Evolutionary conservation across 371 early-diverging fungal genomes (phyloP).

Genomic region (Smittium mucronatum): DNA sequence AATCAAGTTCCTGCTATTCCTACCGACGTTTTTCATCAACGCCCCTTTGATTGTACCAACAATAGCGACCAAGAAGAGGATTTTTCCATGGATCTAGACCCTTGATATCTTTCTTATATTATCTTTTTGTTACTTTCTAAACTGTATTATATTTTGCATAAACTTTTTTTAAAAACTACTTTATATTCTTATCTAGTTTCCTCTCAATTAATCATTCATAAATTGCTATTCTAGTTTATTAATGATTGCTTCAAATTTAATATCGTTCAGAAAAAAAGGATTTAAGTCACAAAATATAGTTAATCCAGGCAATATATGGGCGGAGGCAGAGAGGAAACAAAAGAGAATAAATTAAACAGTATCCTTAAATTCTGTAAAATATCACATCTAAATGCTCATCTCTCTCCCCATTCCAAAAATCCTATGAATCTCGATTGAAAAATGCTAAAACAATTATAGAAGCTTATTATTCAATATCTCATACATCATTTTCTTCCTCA

Average conservation of each 20-base stretch:
- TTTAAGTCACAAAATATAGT: neutral
- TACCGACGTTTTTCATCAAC: neutral
- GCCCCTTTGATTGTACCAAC: neutral
- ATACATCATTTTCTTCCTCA: slow-evolving; percentile 57
- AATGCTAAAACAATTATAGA: slow-evolving; percentile 6
- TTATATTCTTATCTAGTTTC: no score
- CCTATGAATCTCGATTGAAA: neutral
- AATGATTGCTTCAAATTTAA: no score
- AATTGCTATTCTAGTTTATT: no score
- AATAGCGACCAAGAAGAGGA: neutral
- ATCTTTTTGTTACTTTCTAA: neutral
- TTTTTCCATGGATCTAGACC: neutral
- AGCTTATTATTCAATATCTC: slow-evolving; percentile 48
- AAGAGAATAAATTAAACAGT: neutral
- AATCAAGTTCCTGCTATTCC: neutral
- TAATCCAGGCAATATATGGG: no score
- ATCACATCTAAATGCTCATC: neutral
- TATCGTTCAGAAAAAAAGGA: neutral
- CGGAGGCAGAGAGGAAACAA: no score
- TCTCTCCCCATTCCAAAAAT: neutral
- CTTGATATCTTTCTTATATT: neutral
- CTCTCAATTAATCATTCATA: no score
- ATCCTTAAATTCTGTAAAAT: neutral
- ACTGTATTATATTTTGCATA: neutral
- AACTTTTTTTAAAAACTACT: no score